phyloP scores from a whole-genome alignment of 2,329 filamentous ascomycete genomes.

The Aspergillus sp. region DNA sequence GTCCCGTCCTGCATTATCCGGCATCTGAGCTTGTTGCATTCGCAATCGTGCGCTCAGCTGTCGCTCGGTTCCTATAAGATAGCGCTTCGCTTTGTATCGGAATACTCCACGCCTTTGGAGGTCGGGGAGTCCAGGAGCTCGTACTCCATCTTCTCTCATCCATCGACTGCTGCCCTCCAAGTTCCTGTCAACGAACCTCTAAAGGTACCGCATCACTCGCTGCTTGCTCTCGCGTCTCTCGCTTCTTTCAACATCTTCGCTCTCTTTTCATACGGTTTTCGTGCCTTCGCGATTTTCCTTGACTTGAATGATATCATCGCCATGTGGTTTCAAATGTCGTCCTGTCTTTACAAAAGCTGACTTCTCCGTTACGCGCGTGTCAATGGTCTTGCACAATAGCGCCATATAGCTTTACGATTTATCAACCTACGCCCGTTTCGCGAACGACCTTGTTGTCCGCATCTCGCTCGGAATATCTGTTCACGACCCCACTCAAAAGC shows the following conservation, averaged over 20 bases:
- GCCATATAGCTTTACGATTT: conserved; percentile 15
- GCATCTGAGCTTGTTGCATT: not conserved
- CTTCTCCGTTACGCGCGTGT: conserved; percentile 23
- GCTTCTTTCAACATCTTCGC: not conserved
- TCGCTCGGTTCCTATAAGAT: not conserved
- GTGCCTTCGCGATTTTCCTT: conserved; percentile 12
- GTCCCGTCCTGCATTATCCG: not conserved
- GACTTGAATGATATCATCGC: conserved; percentile 1
- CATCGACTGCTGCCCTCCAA: not conserved
- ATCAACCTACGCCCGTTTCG: conserved; percentile 6
- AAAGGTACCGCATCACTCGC: conserved; percentile 20
- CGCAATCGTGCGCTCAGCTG: not conserved
- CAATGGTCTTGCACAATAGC: conserved; percentile 21
- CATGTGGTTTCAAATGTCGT: not conserved
- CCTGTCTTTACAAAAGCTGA: conserved; percentile 19
- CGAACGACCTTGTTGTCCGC: not conserved
- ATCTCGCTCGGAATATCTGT: not conserved
- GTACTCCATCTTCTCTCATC: not conserved
- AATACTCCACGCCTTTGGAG: not conserved
- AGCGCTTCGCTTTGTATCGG: not conserved
- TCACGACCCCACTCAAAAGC: not conserved
- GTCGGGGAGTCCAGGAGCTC: not conserved
- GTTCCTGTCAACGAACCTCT: not conserved
- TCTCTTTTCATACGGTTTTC: not conserved
- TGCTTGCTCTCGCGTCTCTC: not conserved